Evolutionary conservation across 495 filamentous ascomycete species (phyloP).

Genomic region (Neurospora sp.): DNA sequence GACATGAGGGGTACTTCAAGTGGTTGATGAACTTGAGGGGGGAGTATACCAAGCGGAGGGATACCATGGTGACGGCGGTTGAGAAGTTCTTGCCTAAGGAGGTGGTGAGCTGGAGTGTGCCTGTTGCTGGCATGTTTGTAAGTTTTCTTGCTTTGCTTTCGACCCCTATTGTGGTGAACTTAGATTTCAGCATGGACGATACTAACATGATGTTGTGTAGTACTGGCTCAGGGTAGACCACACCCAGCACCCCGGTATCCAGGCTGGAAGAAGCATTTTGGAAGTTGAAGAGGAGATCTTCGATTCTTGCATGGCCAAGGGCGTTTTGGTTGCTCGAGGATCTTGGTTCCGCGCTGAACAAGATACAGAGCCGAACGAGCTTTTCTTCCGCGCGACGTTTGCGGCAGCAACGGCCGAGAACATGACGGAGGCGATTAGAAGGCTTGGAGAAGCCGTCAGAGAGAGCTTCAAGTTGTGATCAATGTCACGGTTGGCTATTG

Average conservation of each 20-base stretch:
- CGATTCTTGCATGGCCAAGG: conserved; percentile 53
- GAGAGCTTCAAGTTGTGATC: conserved; percentile 47
- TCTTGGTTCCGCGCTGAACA: conserved; percentile 76
- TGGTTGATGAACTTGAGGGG: conserved; percentile 82
- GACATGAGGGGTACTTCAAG: conserved; percentile 79
- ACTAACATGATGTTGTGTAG: conserved; percentile 24
- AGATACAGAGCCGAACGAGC: conserved; percentile 28
- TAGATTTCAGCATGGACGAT: neutral
- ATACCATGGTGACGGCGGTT: conserved; percentile 72
- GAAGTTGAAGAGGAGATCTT: conserved; percentile 84
- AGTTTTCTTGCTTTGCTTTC: conserved; percentile 25
- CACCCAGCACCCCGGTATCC: conserved; percentile 55
- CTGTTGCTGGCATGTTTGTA: conserved; percentile 95
- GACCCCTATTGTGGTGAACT: neutral
- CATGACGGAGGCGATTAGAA: conserved; percentile 67
- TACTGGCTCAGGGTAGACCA: conserved; percentile 80
- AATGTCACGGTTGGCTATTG: neutral
- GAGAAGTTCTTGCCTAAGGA: conserved; percentile 68
- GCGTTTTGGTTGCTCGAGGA: conserved; percentile 68
- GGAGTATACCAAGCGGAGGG: conserved; percentile 70
- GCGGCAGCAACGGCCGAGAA: conserved; percentile 65
- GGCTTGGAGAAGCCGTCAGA: conserved; percentile 63
- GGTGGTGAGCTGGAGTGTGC: conserved; percentile 73
- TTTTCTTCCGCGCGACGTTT: conserved; percentile 87
- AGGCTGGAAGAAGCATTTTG: conserved; percentile 43